Percentiles rank a stretch among this genome's conserved stretches.
Conservation (phyloP, 75 land plant species). For the Picea sitchensis region DNA sequence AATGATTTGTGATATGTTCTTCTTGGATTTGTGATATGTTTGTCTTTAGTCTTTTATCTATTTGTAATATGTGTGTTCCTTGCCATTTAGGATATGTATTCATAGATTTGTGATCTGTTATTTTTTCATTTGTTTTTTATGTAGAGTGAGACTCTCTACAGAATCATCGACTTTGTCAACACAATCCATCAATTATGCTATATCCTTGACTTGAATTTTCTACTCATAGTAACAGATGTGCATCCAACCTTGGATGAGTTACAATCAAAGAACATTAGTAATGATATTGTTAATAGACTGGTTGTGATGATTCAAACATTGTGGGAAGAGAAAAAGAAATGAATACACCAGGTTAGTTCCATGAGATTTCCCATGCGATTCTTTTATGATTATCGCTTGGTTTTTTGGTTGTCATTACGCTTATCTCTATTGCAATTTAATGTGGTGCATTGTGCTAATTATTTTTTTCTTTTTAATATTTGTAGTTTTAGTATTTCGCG, state of each 20-base stretch:
- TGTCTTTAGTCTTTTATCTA: no score
- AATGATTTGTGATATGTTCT: no score
- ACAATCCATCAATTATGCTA: slow-evolving; percentile 51
- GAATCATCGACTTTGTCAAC: no score
- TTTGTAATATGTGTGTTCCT: no score
- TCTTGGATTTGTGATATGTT: no score
- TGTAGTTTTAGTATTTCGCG: slow-evolving; percentile 74
- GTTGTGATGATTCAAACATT: slow-evolving; percentile 34
- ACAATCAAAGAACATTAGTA: slow-evolving; percentile 53
- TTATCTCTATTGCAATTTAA: neutral
- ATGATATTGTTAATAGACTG: slow-evolving; percentile 56
- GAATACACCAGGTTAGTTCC: slow-evolving; percentile 57
- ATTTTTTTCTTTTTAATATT: neutral
- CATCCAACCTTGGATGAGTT: slow-evolving; percentile 75
- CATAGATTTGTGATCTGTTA: no score
- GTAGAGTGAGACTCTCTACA: no score
- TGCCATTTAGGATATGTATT: no score
- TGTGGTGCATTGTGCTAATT: neutral
- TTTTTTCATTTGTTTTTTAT: no score
- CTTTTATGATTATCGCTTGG: no score
- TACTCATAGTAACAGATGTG: no score
- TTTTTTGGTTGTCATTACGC: neutral
- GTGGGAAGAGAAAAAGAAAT: slow-evolving; percentile 49
- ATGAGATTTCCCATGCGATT: neutral
- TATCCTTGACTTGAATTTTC: slow-evolving; percentile 64